Percentiles rank a stretch among this genome's conserved stretches.
phyloP scores from a whole-genome alignment of 495 filamentous ascomycete genomes.

The Hypoxylon subgilvum region DNA sequence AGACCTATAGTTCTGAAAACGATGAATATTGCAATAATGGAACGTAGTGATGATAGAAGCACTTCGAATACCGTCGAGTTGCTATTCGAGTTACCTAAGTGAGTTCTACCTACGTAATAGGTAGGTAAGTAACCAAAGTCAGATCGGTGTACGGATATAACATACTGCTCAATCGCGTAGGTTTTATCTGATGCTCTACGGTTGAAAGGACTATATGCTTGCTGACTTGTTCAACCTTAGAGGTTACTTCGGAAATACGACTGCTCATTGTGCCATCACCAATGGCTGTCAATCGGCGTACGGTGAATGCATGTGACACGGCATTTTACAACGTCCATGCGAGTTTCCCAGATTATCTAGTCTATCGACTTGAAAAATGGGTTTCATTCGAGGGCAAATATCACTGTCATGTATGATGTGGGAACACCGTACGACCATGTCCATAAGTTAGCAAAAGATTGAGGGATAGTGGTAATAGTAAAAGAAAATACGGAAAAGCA shows the following conservation, averaged over 20 bases:
- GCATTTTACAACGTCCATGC: not conserved
- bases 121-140: not conserved
- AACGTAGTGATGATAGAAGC: not conserved
- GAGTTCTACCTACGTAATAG: constrained; percentile 27
- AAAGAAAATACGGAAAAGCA: not conserved
- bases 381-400: too few species aligned
- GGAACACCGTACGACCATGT: too few species aligned
- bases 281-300: constrained; percentile 43
- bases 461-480: not conserved
- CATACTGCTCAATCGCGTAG: constrained; percentile 45
- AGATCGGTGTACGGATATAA: constrained; percentile 20
- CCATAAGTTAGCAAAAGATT: not conserved
- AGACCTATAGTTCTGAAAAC: too few species aligned
- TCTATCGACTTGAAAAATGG: too few species aligned
- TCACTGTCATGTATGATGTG: too few species aligned
- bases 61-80: not conserved
- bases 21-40: too few species aligned
- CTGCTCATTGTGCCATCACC: constrained; percentile 38
- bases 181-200: constrained; percentile 12
- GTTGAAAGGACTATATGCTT: not conserved
- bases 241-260: constrained; percentile 46
- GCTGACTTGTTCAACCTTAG: constrained; percentile 26
- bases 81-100: constrained; percentile 5
- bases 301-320: constrained; percentile 39
- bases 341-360: too few species aligned